phyloP scores from a whole-genome alignment of 495 filamentous ascomycete genomes.

The Aspergillus biplanus region DNA sequence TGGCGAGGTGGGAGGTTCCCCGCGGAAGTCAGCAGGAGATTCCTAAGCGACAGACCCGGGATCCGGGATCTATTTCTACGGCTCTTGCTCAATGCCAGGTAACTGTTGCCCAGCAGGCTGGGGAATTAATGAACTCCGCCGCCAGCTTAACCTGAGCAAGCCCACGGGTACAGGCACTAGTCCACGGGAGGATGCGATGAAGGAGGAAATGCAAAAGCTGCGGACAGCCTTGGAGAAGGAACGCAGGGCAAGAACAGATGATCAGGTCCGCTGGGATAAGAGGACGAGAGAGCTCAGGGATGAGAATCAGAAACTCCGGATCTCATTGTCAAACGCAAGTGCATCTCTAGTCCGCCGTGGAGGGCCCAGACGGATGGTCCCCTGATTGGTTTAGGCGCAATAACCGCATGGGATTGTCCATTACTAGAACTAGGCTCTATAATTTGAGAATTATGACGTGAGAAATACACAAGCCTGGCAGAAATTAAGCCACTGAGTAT shows the following conservation, averaged over 20 bases:
- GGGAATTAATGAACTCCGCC: constrained; percentile 12
- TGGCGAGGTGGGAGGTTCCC: constrained; percentile 11
- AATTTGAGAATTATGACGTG: too few species aligned
- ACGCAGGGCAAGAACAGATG: constrained; percentile 15
- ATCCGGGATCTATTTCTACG: constrained; percentile 13
- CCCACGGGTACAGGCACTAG: not conserved
- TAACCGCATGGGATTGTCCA: too few species aligned
- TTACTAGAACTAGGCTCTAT: too few species aligned
- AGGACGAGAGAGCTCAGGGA: constrained; percentile 19
- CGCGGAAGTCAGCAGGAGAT: constrained; percentile 11
- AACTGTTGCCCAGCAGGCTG: constrained; percentile 12
- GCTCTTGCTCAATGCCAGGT: constrained; percentile 20
- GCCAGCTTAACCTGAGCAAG: constrained; percentile 10
- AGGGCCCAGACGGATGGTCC: not conserved
- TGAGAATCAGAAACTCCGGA: constrained; percentile 19
- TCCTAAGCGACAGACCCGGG: constrained; percentile 14
- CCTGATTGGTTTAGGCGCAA: not conserved
- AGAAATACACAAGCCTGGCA: too few species aligned
- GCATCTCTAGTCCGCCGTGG: not conserved
- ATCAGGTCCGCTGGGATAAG: constrained; percentile 19
- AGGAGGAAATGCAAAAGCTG: constrained; percentile 7
- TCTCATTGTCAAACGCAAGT: constrained; percentile 16
- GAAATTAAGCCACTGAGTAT: too few species aligned
- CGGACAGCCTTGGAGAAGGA: constrained; percentile 18
- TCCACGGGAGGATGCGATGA: constrained; percentile 1